Percentiles rank a stretch among this genome's conserved stretches.
phyloP scores from a whole-genome alignment of 768 basidiomycete species.

The Termitomyces sp. region DNA sequence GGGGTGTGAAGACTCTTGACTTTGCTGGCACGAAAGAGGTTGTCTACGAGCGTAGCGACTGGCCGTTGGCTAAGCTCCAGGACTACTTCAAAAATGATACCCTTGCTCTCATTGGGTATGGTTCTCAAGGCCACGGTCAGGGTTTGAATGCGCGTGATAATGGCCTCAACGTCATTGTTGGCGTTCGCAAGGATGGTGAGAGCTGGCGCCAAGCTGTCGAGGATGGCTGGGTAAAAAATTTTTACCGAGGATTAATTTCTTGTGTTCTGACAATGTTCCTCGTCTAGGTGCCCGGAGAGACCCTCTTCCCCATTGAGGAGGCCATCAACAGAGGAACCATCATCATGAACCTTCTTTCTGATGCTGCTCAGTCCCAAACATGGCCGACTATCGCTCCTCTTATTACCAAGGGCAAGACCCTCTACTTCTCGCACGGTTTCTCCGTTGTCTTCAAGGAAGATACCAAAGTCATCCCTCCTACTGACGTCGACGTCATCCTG shows the following conservation, averaged over 20 bases:
- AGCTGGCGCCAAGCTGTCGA: constrained; percentile 94
- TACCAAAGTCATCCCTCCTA: constrained; percentile 87
- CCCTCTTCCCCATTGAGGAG: constrained; percentile 96
- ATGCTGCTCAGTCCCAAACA: constrained; percentile 97
- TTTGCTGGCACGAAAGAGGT: constrained; percentile 92
- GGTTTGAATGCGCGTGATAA: constrained; percentile 99
- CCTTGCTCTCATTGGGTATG: constrained; percentile 97
- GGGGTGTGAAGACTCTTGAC: constrained; percentile 93
- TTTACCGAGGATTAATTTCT: not conserved
- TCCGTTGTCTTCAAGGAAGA: constrained; percentile 98
- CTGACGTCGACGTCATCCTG: constrained; percentile 97
- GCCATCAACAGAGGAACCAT: constrained; percentile 94
- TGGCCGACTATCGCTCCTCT: constrained; percentile 88
- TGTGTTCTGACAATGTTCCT: not conserved
- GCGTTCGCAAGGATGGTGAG: constrained; percentile 95
- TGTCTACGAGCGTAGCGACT: constrained; percentile 95
- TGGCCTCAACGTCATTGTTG: constrained; percentile 96
- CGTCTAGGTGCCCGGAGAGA: constrained; percentile 87
- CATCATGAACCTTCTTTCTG: constrained; percentile 99
- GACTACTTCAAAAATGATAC: constrained; percentile 99
- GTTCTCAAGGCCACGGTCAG: constrained; percentile 98
- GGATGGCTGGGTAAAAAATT: constrained; percentile 81
- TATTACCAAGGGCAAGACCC: constrained; percentile 99
- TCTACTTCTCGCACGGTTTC: constrained; percentile 99
- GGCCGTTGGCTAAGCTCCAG: constrained; percentile 96